phyloP scores from a whole-genome alignment of 2,329 filamentous ascomycete genomes.

The Microcyclosporella mali region DNA sequence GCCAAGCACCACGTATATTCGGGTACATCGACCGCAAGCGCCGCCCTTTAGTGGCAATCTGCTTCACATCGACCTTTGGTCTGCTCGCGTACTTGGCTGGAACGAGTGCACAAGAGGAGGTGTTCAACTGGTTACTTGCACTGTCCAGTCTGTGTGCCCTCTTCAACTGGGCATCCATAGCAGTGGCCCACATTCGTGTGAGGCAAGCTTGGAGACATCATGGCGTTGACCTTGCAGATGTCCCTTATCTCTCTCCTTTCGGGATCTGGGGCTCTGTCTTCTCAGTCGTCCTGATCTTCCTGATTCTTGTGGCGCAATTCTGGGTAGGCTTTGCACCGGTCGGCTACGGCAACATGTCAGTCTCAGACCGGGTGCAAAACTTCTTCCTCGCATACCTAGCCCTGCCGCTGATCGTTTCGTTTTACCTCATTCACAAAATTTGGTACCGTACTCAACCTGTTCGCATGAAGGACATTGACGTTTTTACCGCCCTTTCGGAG shows the following conservation, averaged over 20 bases:
- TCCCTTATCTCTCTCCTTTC: slow-evolving; percentile 39
- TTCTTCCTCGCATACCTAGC: slow-evolving; percentile 30
- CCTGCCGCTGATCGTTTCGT: slow-evolving; percentile 23
- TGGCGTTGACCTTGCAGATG: slow-evolving; percentile 37
- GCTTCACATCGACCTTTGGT: slow-evolving; percentile 59
- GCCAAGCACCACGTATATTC: slow-evolving; percentile 70
- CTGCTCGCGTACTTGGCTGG: slow-evolving; percentile 64
- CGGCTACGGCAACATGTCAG: no score
- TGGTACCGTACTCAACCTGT: slow-evolving; percentile 30
- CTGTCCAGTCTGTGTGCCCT: slow-evolving; percentile 65
- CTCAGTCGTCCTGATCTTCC: slow-evolving; percentile 34
- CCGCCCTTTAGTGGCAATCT: slow-evolving; percentile 68
- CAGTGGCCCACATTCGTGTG: slow-evolving; percentile 84
- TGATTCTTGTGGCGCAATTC: slow-evolving; percentile 39
- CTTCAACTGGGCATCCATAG: slow-evolving; percentile 78
- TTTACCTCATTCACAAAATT: slow-evolving; percentile 27
- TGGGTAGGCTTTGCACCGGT: slow-evolving; percentile 31
- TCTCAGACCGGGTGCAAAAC: slow-evolving; percentile 10
- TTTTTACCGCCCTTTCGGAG: no score
- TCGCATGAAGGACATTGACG: slow-evolving; percentile 31
- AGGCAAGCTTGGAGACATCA: slow-evolving; percentile 55
- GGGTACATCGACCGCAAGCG: slow-evolving; percentile 79
- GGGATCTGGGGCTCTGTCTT: slow-evolving; percentile 38
- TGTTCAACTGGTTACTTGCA: slow-evolving; percentile 72
- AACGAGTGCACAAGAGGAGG: slow-evolving; percentile 51